A percentile compares a stretch with the other conserved stretches of the same genome.
phyloP scores from a whole-genome alignment of 73 alveolate species.

The Paramecium tetraurelia region DNA sequence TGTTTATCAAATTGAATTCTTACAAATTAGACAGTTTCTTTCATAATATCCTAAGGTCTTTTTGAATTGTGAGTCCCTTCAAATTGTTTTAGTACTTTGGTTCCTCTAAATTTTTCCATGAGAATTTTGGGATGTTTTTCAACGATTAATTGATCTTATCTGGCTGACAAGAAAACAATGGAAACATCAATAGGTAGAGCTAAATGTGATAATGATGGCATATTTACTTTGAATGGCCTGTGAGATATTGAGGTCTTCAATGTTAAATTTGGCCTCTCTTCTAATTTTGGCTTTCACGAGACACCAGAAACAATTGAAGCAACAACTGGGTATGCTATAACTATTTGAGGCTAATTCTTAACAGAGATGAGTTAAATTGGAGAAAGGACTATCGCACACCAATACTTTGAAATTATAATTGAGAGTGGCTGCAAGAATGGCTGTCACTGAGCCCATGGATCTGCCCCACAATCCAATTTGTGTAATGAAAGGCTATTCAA shows the following conservation, averaged over 20 bases:
- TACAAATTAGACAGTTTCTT: background rate
- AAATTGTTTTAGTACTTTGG: background rate
- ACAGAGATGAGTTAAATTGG: background rate
- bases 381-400: slow-evolving; percentile 38
- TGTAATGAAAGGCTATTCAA: slow-evolving; percentile 53
- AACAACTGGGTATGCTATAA: background rate
- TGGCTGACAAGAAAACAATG: background rate
- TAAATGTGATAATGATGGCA: background rate
- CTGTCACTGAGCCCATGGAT: slow-evolving; percentile 92
- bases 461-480: slow-evolving; percentile 90
- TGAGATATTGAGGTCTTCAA: background rate
- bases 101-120: slow-evolving; percentile 3
- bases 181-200: background rate
- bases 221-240: background rate
- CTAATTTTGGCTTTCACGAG: background rate
- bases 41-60: slow-evolving; percentile 15
- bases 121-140: slow-evolving; percentile 26
- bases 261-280: background rate
- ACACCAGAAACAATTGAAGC: slow-evolving; percentile 19
- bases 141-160: background rate
- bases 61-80: slow-evolving; percentile 27
- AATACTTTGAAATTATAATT: background rate
- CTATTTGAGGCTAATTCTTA: background rate
- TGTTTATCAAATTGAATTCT: background rate
- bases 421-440: slow-evolving; percentile 69